A percentile compares a stretch with the other conserved stretches of the same genome.
These are phyloP conservation scores for Erythrophleum ivorense DNA, from an alignment of 331 rosid genomes.

Conservation along the genomic window DNA sequence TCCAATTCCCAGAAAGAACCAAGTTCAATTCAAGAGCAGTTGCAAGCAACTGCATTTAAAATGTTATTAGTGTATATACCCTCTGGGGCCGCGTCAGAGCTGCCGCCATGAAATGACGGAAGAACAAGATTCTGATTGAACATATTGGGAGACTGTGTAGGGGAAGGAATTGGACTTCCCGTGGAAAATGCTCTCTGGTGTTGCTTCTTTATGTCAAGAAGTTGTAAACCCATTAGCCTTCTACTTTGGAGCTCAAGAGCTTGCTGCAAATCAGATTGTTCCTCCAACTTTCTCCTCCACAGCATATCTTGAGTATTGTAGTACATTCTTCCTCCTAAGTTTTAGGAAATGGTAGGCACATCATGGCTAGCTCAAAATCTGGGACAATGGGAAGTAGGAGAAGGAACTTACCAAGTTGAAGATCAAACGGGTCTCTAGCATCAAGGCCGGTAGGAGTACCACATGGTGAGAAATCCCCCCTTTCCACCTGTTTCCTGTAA, in stretches of 20 bases:
- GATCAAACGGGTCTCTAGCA: slow-evolving; percentile 85
- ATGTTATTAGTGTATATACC: slow-evolving; percentile 45
- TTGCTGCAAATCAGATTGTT: slow-evolving; percentile 89
- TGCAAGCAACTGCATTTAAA: slow-evolving; percentile 26
- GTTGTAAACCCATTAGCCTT: slow-evolving; percentile 84
- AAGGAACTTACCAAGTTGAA: slow-evolving; percentile 71
- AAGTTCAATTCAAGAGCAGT: slow-evolving; percentile 18
- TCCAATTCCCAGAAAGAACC: neutral
- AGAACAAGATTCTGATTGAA: slow-evolving; percentile 62
- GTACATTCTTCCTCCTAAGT: slow-evolving; percentile 78
- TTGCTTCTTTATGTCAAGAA: slow-evolving; percentile 90
- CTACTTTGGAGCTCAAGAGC: slow-evolving; percentile 90
- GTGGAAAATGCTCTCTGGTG: slow-evolving; percentile 72
- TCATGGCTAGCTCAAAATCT: neutral
- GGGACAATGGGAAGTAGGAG: neutral
- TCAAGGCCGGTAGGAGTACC: slow-evolving; percentile 92
- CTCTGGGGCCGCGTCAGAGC: slow-evolving; percentile 47
- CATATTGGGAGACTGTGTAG: slow-evolving; percentile 72
- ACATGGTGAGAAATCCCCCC: slow-evolving; percentile 92
- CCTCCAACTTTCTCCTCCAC: slow-evolving; percentile 93
- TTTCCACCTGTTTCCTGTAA: slow-evolving; percentile 84
- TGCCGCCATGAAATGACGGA: slow-evolving; percentile 51
- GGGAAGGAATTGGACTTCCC: slow-evolving; percentile 83
- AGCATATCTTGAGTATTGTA: slow-evolving; percentile 84
- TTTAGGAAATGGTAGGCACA: neutral